A percentile compares a stretch with the other conserved stretches of the same genome.
Conservation (phyloP, 2,329 filamentous ascomycete species). For the Fusarium sp. region DNA sequence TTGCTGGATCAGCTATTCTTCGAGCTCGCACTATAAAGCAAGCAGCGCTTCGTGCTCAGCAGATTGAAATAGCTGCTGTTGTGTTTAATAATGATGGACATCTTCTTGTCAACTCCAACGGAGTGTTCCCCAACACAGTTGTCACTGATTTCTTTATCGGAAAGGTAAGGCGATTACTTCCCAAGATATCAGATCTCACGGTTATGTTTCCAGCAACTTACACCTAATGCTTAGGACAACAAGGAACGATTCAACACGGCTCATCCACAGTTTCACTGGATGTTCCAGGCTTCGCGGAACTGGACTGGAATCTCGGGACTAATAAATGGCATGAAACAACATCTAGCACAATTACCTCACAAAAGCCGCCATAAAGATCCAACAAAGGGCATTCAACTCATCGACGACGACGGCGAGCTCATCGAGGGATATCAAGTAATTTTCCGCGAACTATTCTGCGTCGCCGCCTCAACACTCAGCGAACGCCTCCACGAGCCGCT, state of each 20-base stretch:
- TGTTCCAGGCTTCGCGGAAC: constrained; percentile 83
- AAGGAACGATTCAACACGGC: constrained; percentile 80
- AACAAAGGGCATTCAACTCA: constrained; percentile 55
- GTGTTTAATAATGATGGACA: constrained; percentile 77
- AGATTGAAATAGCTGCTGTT: constrained; percentile 69
- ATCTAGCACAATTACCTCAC: constrained; percentile 66
- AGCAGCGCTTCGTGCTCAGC: constrained; percentile 70
- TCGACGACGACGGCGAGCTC: constrained; percentile 66
- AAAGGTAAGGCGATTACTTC: constrained; percentile 57
- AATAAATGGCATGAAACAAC: constrained; percentile 77
- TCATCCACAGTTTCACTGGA: constrained; percentile 87
- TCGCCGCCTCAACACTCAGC: constrained; percentile 79
- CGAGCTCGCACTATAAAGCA: constrained; percentile 64
- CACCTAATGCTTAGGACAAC: constrained; percentile 50
- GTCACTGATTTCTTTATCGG: constrained; percentile 83
- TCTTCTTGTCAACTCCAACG: constrained; percentile 77
- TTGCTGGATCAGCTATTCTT: constrained; percentile 68
- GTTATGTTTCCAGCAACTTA: neutral
- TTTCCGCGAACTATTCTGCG: constrained; percentile 86
- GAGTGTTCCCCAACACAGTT: constrained; percentile 76
- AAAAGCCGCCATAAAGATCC: constrained; percentile 30
- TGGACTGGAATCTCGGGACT: constrained; percentile 78
- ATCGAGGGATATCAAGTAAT: constrained; percentile 79
- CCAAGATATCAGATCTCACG: neutral
- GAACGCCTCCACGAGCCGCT: constrained; percentile 73